Evolutionary conservation across 352 stramenopile species (phyloP).

Genomic region (Phytophthora boehmeriae): DNA sequence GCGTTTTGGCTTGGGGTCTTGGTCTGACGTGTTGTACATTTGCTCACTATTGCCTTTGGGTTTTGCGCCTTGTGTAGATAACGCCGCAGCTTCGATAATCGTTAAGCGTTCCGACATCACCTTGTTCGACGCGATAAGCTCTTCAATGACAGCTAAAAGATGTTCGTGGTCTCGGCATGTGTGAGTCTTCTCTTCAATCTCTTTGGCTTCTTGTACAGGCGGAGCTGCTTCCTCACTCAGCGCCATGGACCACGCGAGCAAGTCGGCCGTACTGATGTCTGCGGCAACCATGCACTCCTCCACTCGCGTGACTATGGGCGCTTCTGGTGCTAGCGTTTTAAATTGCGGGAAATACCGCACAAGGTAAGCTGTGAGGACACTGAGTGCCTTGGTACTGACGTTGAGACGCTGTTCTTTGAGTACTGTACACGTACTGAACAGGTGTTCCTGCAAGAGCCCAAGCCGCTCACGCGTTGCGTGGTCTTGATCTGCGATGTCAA

Average conservation of each 20-base stretch:
- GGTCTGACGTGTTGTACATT: slow-evolving; percentile 4
- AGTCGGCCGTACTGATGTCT: neutral
- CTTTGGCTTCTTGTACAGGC: neutral
- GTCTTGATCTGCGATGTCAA: slow-evolving; percentile 3
- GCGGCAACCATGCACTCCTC: slow-evolving; percentile 3
- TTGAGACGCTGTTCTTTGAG: slow-evolving; percentile 10
- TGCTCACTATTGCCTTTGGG: neutral
- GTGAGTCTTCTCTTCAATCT: neutral
- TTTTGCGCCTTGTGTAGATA: neutral
- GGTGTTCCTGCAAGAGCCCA: neutral
- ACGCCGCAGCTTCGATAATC: slow-evolving; percentile 1
- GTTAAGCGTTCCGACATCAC: neutral
- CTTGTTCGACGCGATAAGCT: slow-evolving; percentile 16
- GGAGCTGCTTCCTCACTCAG: neutral
- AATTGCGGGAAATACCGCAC: slow-evolving; percentile 12
- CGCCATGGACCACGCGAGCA: slow-evolving; percentile 7
- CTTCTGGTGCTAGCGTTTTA: neutral
- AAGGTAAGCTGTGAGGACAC: slow-evolving; percentile 16
- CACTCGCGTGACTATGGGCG: slow-evolving; percentile 5
- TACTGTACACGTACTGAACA: slow-evolving; percentile 12
- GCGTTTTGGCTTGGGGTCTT: slow-evolving; percentile 8
- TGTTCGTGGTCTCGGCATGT: neutral
- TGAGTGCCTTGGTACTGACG: slow-evolving; percentile 14
- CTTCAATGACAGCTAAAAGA: slow-evolving; percentile 14
- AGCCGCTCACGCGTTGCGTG: slow-evolving; percentile 6